Base-by-base conservation (phyloP, 192 early-diverging fungal species). In the Entomortierella beljakovae region DNA sequence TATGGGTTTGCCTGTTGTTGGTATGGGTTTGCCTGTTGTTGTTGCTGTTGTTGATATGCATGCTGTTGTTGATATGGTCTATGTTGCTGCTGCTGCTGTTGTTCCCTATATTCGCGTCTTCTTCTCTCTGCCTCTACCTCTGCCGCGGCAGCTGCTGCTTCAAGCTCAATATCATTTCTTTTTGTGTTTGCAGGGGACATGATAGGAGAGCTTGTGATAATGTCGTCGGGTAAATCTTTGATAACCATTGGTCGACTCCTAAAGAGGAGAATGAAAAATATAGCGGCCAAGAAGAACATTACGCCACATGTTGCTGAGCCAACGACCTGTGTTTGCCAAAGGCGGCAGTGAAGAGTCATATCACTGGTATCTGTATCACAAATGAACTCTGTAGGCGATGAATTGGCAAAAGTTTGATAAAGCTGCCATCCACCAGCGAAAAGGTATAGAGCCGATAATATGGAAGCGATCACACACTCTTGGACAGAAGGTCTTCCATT, bases 391-490 rank as follows among this genome's bases (percentile, higher is more conserved):
- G 8, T 46, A 5, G 75, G 67, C 16, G 32, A 26, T 0, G 42
- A 3, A 13, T 79, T 55, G 34, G 61, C 57, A 22, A 79, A 65
- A 5, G 67, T 51, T 38, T 70, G 57, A 40, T 79, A 79, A 25
- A 79, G 50, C 23, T 79, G 75, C 75, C 75, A 79, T 2, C 61
- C 75, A 2, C 26, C 66, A 1, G 67, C 75, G 53, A 79, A 79
- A 1, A 52, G 35, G n/a, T 43, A 70, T 0, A 70, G 61, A 3
- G 29, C 37, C 5, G 68, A 6, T 22, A 79, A 59, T 31, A 79
- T 22, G 29, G n/a, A 55, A 33, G 50, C 49, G 49, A 79, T 37
- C 7, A 79, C 57, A 51, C 61, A 65, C 29, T 79, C 75, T 50
- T 79, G 75, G 26, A 79, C 67, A 16, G 56, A 50, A 31, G 75